Conservation (phyloP, 176 grass and related monocot species). For the Cocos nucifera region DNA sequence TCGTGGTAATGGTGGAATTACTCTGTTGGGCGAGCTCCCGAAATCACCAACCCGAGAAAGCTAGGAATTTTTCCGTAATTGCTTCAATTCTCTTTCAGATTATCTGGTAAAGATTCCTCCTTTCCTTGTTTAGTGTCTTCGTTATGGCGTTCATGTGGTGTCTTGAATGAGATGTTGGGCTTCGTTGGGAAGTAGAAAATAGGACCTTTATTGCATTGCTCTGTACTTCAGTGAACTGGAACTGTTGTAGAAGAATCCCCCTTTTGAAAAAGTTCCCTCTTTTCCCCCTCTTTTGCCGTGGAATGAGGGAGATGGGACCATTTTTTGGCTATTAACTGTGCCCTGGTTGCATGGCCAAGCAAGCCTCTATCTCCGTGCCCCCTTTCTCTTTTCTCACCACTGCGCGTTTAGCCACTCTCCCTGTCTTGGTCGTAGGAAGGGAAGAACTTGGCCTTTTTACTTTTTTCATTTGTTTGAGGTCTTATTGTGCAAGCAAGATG, state of each 20-base stretch:
- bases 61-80: slow-evolving; percentile 5
- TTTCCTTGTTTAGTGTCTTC: neutral
- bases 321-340: slow-evolving; percentile 10
- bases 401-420: neutral
- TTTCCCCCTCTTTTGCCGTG: neutral
- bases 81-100: neutral
- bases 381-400: neutral
- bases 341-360: neutral
- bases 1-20: neutral
- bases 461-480: neutral
- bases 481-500: neutral
- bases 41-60: slow-evolving; percentile 10
- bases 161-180: neutral
- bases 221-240: slow-evolving; percentile 9
- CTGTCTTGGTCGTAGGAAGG: neutral
- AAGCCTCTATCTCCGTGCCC: neutral
- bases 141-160: neutral
- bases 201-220: neutral
- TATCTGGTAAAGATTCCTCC: neutral
- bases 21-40: neutral
- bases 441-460: neutral
- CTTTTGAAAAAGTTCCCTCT: slow-evolving; percentile 1
- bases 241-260: neutral
- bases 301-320: slow-evolving; percentile 8
- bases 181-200: neutral